Conservation (phyloP, 1,139 yeast genomes). For the Protomyces pachydermus region DNA sequence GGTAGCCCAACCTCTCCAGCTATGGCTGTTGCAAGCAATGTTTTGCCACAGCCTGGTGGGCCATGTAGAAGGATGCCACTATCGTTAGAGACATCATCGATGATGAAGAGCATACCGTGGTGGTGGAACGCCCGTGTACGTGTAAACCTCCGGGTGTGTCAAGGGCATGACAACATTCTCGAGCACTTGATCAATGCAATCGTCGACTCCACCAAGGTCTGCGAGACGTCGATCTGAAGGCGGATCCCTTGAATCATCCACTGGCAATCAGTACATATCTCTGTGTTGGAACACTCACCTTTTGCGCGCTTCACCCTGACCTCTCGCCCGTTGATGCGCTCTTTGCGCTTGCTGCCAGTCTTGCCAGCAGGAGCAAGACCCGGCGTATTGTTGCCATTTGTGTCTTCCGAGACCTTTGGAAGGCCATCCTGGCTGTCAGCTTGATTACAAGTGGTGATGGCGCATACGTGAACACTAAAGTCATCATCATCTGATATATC, state of each 20-base stretch:
- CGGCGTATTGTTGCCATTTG: constrained; percentile 27
- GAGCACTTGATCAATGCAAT: constrained; percentile 73
- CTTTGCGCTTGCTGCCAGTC: constrained; percentile 34
- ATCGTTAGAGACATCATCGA: background rate
- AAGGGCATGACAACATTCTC: constrained; percentile 89
- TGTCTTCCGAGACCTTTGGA: background rate
- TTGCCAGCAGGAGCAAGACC: background rate
- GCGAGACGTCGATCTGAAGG: constrained; percentile 59
- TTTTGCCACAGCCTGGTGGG: constrained; percentile 99
- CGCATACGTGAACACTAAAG: background rate
- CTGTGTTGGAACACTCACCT: constrained; percentile 37
- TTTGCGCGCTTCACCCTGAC: constrained; percentile 45
- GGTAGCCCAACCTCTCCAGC: constrained; percentile 88
- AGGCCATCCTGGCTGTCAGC: background rate
- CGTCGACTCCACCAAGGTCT: constrained; percentile 85
- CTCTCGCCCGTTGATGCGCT: constrained; percentile 38
- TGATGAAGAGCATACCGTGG: constrained; percentile 45
- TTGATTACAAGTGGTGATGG: background rate
- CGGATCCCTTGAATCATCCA: constrained; percentile 51
- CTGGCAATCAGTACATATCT: background rate
- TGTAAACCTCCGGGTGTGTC: constrained; percentile 84
- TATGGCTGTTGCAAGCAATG: constrained; percentile 89
- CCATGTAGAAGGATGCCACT: constrained; percentile 91
- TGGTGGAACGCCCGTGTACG: constrained; percentile 86
- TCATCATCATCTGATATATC: constrained; percentile 1